A percentile compares a stretch with the other conserved stretches of the same genome.
Evolutionary conservation across 805 yeast species (phyloP).

Genomic region (Kuraishia piskuri): DNA sequence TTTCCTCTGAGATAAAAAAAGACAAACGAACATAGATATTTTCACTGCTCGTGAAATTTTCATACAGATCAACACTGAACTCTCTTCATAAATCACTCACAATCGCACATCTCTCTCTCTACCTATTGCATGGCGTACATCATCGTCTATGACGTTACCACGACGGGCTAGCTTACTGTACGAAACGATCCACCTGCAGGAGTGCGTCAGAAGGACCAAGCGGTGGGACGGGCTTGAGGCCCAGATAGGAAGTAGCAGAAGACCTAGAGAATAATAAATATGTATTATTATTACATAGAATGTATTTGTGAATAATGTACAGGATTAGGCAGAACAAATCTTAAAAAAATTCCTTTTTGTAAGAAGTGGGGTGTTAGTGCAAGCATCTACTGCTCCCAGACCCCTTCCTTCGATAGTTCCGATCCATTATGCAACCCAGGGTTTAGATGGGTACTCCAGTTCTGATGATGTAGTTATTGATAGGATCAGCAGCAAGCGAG

Average conservation of each 20-base stretch:
- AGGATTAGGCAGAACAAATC: too few species aligned
- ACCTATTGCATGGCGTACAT: background rate
- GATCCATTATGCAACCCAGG: background rate
- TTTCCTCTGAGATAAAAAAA: background rate
- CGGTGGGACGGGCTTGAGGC: background rate
- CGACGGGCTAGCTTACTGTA: background rate
- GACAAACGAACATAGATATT: too few species aligned
- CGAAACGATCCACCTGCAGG: background rate
- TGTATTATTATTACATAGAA: too few species aligned
- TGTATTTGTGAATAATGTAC: background rate
- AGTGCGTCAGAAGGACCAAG: background rate
- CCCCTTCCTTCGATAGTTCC: background rate
- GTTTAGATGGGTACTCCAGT: constrained; percentile 26
- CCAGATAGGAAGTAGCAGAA: background rate
- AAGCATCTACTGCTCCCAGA: background rate
- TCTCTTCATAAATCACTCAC: too few species aligned
- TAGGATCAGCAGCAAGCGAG: constrained; percentile 48
- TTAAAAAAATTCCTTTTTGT: background rate
- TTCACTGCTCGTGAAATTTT: too few species aligned
- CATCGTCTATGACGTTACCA: background rate
- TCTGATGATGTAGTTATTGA: constrained; percentile 33
- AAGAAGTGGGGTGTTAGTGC: background rate
- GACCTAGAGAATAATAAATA: background rate
- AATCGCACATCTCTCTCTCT: too few species aligned
- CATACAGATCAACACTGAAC: too few species aligned